Percentiles rank a stretch among this genome's conserved stretches.
These are phyloP conservation scores for Sporothrix sp. DNA, from an alignment of 2,329 filamentous ascomycete genomes.

Conservation along the genomic window DNA sequence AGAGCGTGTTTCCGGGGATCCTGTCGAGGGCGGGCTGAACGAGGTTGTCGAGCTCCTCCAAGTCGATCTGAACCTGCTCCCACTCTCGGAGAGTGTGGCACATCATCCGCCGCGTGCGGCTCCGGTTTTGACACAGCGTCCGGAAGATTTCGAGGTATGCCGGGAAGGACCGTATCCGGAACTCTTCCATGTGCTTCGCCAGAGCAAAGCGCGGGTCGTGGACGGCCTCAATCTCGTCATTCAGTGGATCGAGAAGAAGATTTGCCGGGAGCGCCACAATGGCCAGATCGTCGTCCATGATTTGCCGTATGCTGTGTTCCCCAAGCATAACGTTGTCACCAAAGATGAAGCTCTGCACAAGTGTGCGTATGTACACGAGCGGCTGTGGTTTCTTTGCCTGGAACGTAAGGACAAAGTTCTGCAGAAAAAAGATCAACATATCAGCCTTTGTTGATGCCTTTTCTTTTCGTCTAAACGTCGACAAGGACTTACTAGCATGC, in stretches of 20 bases:
- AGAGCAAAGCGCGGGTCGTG: conserved; percentile 66
- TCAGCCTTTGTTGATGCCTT: neutral
- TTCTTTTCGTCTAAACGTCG: neutral
- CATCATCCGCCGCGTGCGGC: conserved; percentile 78
- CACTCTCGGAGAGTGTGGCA: conserved; percentile 66
- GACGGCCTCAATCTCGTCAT: conserved; percentile 66
- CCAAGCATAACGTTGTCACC: conserved; percentile 61
- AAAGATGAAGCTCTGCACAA: conserved; percentile 68
- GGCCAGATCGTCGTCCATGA: conserved; percentile 75
- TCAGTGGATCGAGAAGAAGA: conserved; percentile 58
- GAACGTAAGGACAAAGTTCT: conserved; percentile 67
- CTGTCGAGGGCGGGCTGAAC: conserved; percentile 54
- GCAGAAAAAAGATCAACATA: neutral
- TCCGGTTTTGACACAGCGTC: conserved; percentile 80
- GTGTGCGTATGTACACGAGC: conserved; percentile 69
- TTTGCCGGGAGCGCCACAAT: conserved; percentile 65
- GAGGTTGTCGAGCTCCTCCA: conserved; percentile 64
- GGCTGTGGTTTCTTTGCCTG: conserved; percentile 74
- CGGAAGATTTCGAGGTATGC: conserved; percentile 78
- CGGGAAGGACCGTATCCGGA: conserved; percentile 51
- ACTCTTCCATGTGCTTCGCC: conserved; percentile 61
- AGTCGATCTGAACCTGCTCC: conserved; percentile 58
- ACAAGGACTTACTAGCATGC: conserved; percentile 49
- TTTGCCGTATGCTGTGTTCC: conserved; percentile 56
- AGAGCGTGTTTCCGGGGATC: conserved; percentile 30